These are phyloP conservation scores for Mycena chlorophos DNA, from an alignment of 768 basidiomycete species.

Conservation along the genomic window DNA sequence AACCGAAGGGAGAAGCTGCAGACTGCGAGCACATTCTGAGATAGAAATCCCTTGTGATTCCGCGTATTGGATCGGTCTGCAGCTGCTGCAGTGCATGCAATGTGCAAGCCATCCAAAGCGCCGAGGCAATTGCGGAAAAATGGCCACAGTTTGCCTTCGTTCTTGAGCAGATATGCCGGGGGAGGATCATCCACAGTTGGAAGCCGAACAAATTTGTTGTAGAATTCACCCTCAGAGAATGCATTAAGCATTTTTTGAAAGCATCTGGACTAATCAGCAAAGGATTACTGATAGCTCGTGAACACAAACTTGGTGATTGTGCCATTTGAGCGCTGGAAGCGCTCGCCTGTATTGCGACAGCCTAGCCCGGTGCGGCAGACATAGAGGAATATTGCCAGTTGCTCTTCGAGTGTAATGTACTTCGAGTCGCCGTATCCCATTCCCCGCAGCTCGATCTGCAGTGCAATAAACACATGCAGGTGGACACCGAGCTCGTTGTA, in stretches of 20 bases:
- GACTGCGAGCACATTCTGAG: constrained; percentile 33
- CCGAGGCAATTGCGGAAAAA: constrained; percentile 29
- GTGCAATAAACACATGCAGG: constrained; percentile 17
- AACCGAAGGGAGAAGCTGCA: constrained; percentile 30
- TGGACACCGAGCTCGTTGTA: constrained; percentile 18
- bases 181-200: constrained; percentile 13
- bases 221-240: constrained; percentile 10
- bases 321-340: constrained; percentile 26
- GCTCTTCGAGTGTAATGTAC: constrained; percentile 18
- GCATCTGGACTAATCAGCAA: constrained; percentile 6
- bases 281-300: neutral
- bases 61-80: constrained; percentile 11
- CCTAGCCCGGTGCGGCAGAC: constrained; percentile 16
- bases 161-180: constrained; percentile 16
- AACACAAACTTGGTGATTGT: constrained; percentile 20
- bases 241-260: constrained; percentile 9
- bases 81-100: constrained; percentile 15
- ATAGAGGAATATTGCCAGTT: constrained; percentile 22
- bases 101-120: constrained; percentile 34
- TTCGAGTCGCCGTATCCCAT: neutral
- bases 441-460: constrained; percentile 8
- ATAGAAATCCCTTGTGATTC: constrained; percentile 29
- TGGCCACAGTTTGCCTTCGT: constrained; percentile 32
- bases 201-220: constrained; percentile 17
- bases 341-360: constrained; percentile 22